Base-by-base conservation (phyloP, 495 filamentous ascomycete genomes). In the Aspergillus wentii region DNA sequence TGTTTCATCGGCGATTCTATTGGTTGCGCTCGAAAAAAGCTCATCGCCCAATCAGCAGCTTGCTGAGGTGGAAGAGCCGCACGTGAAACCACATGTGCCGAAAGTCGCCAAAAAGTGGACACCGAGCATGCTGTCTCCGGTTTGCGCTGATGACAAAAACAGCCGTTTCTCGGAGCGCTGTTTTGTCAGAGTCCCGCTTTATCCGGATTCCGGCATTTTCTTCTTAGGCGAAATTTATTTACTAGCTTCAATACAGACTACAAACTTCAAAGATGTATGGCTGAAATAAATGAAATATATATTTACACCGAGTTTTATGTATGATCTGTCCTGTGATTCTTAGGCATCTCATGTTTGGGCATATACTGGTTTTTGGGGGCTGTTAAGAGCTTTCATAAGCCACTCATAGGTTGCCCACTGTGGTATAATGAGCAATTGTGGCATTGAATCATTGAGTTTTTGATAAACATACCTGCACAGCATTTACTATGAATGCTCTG, bases 321-420 rank as follows among this genome's bases (percentile, higher is more conserved):
- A n/a, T n/a, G n/a, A n/a, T n/a, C n/a, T n/a, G n/a, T n/a, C n/a
- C n/a, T n/a, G n/a, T n/a, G n/a, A n/a, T n/a, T n/a, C n/a, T n/a
- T n/a, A n/a, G n/a, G n/a, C n/a, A n/a, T n/a, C n/a, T n/a, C n/a
- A n/a, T n/a, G n/a, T 30, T 27, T 44, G 32, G 6, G 13, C 17
- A 28, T 40, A 23, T 17, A 19, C 3, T 26, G 47, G 30, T 27
- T 36, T 43, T 41, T 26, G 41, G 4, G 45, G 22, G 39, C 34
- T 41, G 23, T 52, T 57, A 20, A 70, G 47, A 30, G 49, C 56
- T 35, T 56, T 64, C 79, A 92, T 86, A 48, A 85, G 69, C 80
- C 82, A 86, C 64, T 92, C 86, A 62, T 92, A 94, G 19, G 86
- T 77, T 3, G 80, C 82, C 86, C 86, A 95, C 70, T 95, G 29